A percentile compares a stretch with the other conserved stretches of the same genome.
Conservation (phyloP, 2,329 filamentous ascomycete species). For the Xylaria multiplex region DNA sequence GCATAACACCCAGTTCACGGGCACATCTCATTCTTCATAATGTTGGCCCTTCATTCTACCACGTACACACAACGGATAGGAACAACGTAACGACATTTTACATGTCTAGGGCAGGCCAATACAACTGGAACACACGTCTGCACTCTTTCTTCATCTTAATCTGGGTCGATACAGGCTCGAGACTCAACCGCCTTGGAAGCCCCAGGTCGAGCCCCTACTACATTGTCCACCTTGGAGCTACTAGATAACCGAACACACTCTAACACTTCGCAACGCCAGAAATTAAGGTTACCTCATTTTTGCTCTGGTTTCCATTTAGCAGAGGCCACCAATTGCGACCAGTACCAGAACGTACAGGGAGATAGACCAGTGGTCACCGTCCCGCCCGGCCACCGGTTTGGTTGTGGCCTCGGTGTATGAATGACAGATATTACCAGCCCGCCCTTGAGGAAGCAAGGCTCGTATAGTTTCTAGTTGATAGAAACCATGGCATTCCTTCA, state of each 20-base stretch:
- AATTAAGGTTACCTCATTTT: neutral
- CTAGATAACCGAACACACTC: neutral
- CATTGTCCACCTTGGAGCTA: neutral
- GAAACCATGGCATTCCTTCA: constrained; percentile 59
- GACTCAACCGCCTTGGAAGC: too few species aligned
- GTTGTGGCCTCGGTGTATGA: neutral
- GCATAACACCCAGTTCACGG: neutral
- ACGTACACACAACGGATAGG: neutral
- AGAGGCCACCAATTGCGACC: too few species aligned
- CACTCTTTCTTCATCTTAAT: neutral
- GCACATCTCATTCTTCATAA: constrained; percentile 4
- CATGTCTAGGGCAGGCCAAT: neutral
- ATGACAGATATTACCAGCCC: neutral
- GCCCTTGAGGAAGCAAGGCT: neutral
- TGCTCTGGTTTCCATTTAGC: neutral
- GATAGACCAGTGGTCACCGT: neutral
- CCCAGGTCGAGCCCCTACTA: neutral
- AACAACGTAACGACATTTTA: neutral
- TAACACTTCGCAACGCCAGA: neutral
- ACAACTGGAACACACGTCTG: neutral
- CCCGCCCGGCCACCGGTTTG: neutral
- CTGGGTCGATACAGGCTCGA: too few species aligned
- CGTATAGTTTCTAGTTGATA: neutral
- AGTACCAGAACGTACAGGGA: neutral
- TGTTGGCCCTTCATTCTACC: constrained; percentile 5